Base-by-base conservation (phyloP, 495 filamentous ascomycete genomes). In the Lasiosphaeria ovina region DNA sequence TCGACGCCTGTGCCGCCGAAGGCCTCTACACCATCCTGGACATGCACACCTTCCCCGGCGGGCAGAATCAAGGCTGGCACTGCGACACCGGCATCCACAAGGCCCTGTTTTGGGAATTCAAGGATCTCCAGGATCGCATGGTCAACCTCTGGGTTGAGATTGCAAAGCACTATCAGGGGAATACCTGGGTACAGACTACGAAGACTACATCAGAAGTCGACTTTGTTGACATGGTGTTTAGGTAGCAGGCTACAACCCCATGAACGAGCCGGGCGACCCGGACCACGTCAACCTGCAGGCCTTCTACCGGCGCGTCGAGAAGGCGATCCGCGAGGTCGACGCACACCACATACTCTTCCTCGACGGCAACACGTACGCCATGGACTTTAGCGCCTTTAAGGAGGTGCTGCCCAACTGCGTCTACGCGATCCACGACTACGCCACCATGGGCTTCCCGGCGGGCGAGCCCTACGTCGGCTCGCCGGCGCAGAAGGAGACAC, bases 1-100 rank as follows among this genome's bases (percentile, higher is more conserved):
- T 88, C 52, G 73, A 85, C 12, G 65, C 82, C 66, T 89, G 86
- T 58, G 81, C 83, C 33, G 69, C 73, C 34, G 58, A 84, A 14
- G 77, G 77, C 14, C 77, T 89, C 54, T 87, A 87, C 65, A 84
- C 81, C 24, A 83, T 86, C 55, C 74, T 87, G 24, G 85, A 87
- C 65, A 76, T 89, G 75, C 86, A 88, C 66, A 77, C 85, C 17
- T 79, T 78, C 4, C 86, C 86, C 6, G 85, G 86, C 4, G 84
- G 84, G 4, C 86, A 89, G 63, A 87, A 87, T 61, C 79, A 76
- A 34, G 86, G 85, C 63, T 88, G 86, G 86, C 86, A 89, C 66
- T 80, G 76, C 2, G 86, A 89, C 61, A 78, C 78, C 38, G 74
- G 74, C 9, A 76, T 79, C 40, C 72, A 76, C 62, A 74, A 83